Evolutionary conservation across 148 eudicot species (phyloP), one percentile per base, ranked within the genome.

Genomic region (Diospyros kaki): DNA sequence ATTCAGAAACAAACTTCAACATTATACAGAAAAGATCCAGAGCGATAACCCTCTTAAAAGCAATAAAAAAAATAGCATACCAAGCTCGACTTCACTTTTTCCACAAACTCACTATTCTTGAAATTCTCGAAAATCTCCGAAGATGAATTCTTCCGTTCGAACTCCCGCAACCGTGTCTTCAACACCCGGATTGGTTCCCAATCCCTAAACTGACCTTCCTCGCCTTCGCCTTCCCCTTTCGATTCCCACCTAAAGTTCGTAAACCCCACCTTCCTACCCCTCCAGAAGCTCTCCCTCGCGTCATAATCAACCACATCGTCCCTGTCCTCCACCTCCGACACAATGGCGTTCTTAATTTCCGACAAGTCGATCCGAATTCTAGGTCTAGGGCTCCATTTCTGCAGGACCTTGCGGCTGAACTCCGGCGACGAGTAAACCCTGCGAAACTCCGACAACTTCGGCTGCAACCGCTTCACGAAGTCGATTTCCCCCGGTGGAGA

Each of bases 371-470:
- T 80, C 54, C 91, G 74, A 67, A 94, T 83, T 78, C 81, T 87
- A 64, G 88, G 79, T 83, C 81, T 77, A 1, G 85, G 84, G 38
- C 87, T 82, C 94, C 90, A 87, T 78, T 83, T 93, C 89, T 88
- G 89, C 69, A 87, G 52, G 0, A 87, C 91, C 82, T 82, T 84
- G 61, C 81, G 65, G 54, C 89, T 84, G 56, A 94, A 92, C 53
- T 88, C 97, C 75, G 91, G 98, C 71, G 97, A 84, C 51, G 98
- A 94, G 73, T 94, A 94, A 10, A 73, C 97, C 67, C 93, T 59
- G 55, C 97, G 86, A 18, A 94, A 74, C 85, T 94, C 97, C 12
- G 92, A 76, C 52, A 94, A 28, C 69, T 88, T 92, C 75, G 97
- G 98, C 83, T 85, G 87, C 1, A 94, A 62, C 66, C 76, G 73